Evolutionary conservation across 768 basidiomycete species (phyloP).

Genomic region (Suillus alpinus): DNA sequence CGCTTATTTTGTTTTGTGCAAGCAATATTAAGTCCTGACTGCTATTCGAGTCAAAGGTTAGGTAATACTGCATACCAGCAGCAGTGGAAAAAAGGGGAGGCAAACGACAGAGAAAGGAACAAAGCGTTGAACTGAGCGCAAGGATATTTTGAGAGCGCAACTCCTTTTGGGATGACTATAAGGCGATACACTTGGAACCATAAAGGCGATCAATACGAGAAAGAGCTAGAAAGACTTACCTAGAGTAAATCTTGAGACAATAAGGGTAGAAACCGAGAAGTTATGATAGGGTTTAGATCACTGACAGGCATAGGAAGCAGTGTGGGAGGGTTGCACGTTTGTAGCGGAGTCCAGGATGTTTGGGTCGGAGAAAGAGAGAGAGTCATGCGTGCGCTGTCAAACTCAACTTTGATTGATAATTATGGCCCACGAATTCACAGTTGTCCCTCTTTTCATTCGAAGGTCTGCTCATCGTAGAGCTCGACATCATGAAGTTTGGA

Average conservation of each 20-base stretch:
- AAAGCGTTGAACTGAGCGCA: no score
- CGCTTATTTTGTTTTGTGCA: not conserved
- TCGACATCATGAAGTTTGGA: constrained; percentile 10
- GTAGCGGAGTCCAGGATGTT: constrained; percentile 33
- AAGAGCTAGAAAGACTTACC: not conserved
- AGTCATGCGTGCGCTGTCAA: constrained; percentile 21
- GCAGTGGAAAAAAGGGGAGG: not conserved
- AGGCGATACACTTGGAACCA: not conserved
- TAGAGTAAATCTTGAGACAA: not conserved
- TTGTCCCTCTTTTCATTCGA: constrained; percentile 1
- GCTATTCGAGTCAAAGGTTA: not conserved
- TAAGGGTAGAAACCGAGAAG: not conserved
- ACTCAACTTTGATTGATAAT: constrained; percentile 14
- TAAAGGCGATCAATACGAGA: not conserved
- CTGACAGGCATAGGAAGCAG: not conserved
- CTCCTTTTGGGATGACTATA: not conserved
- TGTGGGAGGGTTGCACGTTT: constrained; percentile 16
- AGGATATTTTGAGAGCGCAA: not conserved
- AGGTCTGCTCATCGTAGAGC: constrained; percentile 18
- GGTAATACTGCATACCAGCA: not conserved
- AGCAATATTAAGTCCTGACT: not conserved
- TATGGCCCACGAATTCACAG: constrained; percentile 22
- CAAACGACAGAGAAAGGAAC: not conserved
- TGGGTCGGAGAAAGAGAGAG: constrained; percentile 30
- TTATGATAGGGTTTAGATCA: not conserved